A percentile compares a stretch with the other conserved stretches of the same genome.
Conservation (phyloP, 306 rosid genomes). For the Fragaria ananassa region DNA sequence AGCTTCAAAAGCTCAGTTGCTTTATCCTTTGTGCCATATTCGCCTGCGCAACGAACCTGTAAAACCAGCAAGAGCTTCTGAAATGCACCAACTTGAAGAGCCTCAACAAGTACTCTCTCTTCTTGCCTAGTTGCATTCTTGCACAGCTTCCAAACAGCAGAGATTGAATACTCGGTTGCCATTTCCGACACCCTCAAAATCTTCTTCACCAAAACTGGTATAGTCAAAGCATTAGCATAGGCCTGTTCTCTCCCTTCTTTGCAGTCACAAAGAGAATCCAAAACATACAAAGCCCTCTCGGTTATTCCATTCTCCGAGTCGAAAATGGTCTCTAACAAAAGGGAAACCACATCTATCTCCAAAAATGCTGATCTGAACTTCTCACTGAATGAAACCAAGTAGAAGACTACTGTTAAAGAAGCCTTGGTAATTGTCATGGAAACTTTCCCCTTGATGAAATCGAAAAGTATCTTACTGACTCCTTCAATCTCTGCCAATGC, state of each 20-base stretch:
- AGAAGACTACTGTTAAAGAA: conserved; percentile 40
- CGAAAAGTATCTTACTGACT: conserved; percentile 39
- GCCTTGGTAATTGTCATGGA: conserved; percentile 49
- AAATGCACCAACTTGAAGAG: conserved; percentile 74
- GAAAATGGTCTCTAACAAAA: conserved; percentile 40
- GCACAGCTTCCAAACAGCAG: conserved; percentile 57
- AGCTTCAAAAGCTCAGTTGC: conserved; percentile 61
- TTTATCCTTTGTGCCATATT: conserved; percentile 49
- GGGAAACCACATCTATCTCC: conserved; percentile 48
- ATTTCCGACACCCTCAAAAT: conserved; percentile 52
- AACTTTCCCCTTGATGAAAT: conserved; percentile 40
- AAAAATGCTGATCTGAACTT: conserved; percentile 31
- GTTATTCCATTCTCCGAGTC: conserved; percentile 51
- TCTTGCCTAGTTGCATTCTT: conserved; percentile 34
- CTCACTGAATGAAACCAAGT: conserved; percentile 41
- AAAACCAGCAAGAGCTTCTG: conserved; percentile 65
- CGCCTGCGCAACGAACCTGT: conserved; percentile 57
- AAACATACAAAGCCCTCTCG: conserved; percentile 49
- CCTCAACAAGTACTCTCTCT: conserved; percentile 47
- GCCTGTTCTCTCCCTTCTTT: conserved; percentile 50
- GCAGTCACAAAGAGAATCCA: conserved; percentile 39
- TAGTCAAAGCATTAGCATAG: conserved; percentile 42
- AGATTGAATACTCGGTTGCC: conserved; percentile 53
- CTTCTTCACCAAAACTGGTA: conserved; percentile 72
- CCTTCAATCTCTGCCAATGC: conserved; percentile 47